phyloP scores from a whole-genome alignment of 208 protist species.

The Crithidia thermophila region DNA sequence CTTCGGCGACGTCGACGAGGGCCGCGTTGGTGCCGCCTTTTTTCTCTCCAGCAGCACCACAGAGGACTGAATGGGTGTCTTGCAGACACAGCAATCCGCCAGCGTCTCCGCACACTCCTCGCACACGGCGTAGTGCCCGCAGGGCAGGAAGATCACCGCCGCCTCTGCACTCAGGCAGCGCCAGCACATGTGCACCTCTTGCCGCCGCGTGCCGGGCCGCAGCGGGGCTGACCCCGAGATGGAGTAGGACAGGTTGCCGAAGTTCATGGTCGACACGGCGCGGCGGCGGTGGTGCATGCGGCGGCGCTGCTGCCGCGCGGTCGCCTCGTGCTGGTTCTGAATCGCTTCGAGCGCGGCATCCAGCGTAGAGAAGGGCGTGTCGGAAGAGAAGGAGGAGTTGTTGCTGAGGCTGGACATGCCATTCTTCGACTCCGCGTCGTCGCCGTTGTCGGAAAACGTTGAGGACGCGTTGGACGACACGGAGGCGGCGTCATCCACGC shows the following conservation, averaged over 20 bases:
- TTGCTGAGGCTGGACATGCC: neutral
- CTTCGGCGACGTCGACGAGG: neutral
- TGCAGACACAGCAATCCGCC: slow-evolving; percentile 63
- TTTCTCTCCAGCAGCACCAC: slow-evolving; percentile 40
- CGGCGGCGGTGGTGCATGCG: slow-evolving; percentile 24
- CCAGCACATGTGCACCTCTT: slow-evolving; percentile 79
- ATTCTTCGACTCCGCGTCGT: slow-evolving; percentile 2
- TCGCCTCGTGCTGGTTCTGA: slow-evolving; percentile 19
- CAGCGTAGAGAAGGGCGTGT: slow-evolving; percentile 8
- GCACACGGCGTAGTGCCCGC: slow-evolving; percentile 73
- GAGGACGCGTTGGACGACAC: neutral
- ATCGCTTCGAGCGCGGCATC: slow-evolving; percentile 21
- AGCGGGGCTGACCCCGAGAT: slow-evolving; percentile 35
- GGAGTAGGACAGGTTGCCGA: slow-evolving; percentile 53
- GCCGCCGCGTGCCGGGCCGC: slow-evolving; percentile 45
- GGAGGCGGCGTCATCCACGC: slow-evolving; percentile 1
- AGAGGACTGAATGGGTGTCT: slow-evolving; percentile 44
- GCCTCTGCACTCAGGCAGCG: slow-evolving; percentile 69
- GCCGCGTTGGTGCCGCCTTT: neutral
- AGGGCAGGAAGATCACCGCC: slow-evolving; percentile 60
- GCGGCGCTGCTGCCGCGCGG: slow-evolving; percentile 17
- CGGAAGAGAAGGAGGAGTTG: slow-evolving; percentile 8
- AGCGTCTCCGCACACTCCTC: slow-evolving; percentile 46
- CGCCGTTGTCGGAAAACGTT: slow-evolving; percentile 11
- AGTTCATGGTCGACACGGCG: slow-evolving; percentile 45